phyloP scores from a whole-genome alignment of 2,329 filamentous ascomycete species.

The Penicillium sp. region DNA sequence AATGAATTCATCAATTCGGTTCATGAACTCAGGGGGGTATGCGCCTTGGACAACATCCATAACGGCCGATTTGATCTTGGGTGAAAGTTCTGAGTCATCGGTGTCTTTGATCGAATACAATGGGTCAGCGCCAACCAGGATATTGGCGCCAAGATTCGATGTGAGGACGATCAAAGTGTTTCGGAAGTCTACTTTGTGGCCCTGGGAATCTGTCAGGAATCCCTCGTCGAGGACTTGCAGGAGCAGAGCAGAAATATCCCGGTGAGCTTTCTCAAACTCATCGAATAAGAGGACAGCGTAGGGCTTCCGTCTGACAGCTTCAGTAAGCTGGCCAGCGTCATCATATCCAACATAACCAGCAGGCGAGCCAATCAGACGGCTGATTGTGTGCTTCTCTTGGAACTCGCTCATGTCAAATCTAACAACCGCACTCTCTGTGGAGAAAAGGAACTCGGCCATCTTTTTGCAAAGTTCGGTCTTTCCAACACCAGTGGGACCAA shows the following conservation, averaged over 20 bases:
- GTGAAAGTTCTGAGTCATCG: conserved; percentile 68
- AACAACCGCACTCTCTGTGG: conserved; percentile 84
- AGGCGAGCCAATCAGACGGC: conserved; percentile 85
- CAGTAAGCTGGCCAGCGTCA: conserved; percentile 92
- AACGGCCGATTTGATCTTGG: conserved; percentile 73
- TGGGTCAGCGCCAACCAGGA: conserved; percentile 76
- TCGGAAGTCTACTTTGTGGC: conserved; percentile 93
- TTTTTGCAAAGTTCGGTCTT: conserved; percentile 98
- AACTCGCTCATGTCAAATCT: conserved; percentile 98
- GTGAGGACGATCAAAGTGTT: conserved; percentile 97
- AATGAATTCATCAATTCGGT: conserved; percentile 96
- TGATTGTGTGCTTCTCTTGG: conserved; percentile 95
- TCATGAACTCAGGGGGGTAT: conserved; percentile 92
- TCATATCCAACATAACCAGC: conserved; percentile 97
- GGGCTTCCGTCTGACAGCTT: conserved; percentile 90
- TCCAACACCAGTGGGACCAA: conserved; percentile 92
- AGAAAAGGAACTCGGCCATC: conserved; percentile 89
- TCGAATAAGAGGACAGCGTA: conserved; percentile 95
- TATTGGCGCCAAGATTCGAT: conserved; percentile 90
- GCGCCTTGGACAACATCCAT: conserved; percentile 79
- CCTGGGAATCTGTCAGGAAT: conserved; percentile 91
- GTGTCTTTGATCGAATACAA: conserved; percentile 65
- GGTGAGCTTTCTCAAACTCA: conserved; percentile 96
- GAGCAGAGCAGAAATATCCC: conserved; percentile 87
- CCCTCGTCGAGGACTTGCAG: conserved; percentile 96